Base-by-base conservation (phyloP, 192 early-diverging fungal genomes). In the Mortierella alpina region DNA sequence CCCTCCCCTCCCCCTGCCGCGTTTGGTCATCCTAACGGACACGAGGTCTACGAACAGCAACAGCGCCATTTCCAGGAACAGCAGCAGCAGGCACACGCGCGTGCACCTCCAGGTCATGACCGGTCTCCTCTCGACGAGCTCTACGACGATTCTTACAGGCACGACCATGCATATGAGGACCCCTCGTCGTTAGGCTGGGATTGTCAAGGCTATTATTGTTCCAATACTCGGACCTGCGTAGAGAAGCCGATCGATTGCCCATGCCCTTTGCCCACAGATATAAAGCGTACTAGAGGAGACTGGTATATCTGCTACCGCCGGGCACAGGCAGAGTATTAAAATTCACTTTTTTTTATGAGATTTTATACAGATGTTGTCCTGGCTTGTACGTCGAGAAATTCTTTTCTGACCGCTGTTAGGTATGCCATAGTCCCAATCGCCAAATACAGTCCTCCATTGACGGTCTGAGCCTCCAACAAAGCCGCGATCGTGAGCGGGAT, bases 281-380 rank as follows among this genome's bases (percentile, higher is more conserved):
- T 23, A 18, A 75, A 75, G n/a, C 47, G 47, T 54, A 17, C 62
- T 42, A 57, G 45, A 22, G 59, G 65, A 1, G 73, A 75, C 49
- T 75, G 73, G 73, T 75, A 68, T 61, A 52, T 75, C n/a, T 75
- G 73, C 46, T 68, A 68, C 55, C 54, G 55, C 31, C 31, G 31
- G 31, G 31, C 31, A 31, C 3, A 31, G 31, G 3, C 31, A 31
- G 31, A 1, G 31, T 31, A 31, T 31, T 31, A 31, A 31, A 31
- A 31, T 31, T 31, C 31, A n/a, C n/a, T n/a, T n/a, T n/a, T n/a
- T n/a, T n/a, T n/a, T n/a, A n/a, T n/a, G n/a, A n/a, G n/a, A n/a
- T n/a, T n/a, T n/a, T 31, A 31, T 31, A 31, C 31, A 31, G 31
- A 31, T 2, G 31, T 2, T 1, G 31, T 31, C 31, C 31, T 31